Evolutionary conservation across 768 basidiomycete genomes (phyloP), one percentile per base, ranked within the genome.

Genomic region (Amanita fuliginea): DNA sequence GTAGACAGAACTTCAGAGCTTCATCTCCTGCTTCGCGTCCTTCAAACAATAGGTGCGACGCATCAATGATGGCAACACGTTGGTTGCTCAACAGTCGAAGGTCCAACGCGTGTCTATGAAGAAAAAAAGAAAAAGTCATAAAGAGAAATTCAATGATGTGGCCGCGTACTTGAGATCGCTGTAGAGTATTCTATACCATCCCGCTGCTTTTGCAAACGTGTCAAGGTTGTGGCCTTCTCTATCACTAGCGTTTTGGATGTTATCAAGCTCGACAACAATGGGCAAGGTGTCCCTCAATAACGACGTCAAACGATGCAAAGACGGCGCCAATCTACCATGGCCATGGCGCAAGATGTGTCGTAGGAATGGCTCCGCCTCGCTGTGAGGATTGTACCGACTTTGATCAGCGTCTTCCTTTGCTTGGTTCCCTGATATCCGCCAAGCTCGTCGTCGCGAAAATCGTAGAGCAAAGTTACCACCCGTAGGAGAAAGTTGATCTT

Each of bases 151-250:
- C 5, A 14, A 34, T 22, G 40, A 46, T 21, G n/a, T 11, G 14
- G 30, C 18, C 36, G 59, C 67, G 19, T 57, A 85, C 86, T 75
- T 75, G 21, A 80, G 67, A 60, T 86, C 79, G 6, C 77, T 73
- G 51, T 86, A 86, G 42, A 88, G 62, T 19, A 90, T 64, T 46
- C 89, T 70, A 64, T 83, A 91, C 88, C 89, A 91, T 2, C 83
- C 84, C 44, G 83, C 80, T 10, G 82, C 78, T 66, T 90, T 91
- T 4, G 84, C 76, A 59, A 84, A 80, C n/a, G 77, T 75, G 55
- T 84, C 82, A 18, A 88, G 68, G 55, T 57, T 69, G 36, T 37
- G 54, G 33, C 65, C 57, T 19, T 62, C 59, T 51, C 58, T 53
- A 26, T 62, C 68, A 21, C 65, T 62, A 51, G 67, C 59, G 47